Evolutionary conservation across 1,284 basidiomycete species (phyloP).

Genomic region (Tylopilus sp.): DNA sequence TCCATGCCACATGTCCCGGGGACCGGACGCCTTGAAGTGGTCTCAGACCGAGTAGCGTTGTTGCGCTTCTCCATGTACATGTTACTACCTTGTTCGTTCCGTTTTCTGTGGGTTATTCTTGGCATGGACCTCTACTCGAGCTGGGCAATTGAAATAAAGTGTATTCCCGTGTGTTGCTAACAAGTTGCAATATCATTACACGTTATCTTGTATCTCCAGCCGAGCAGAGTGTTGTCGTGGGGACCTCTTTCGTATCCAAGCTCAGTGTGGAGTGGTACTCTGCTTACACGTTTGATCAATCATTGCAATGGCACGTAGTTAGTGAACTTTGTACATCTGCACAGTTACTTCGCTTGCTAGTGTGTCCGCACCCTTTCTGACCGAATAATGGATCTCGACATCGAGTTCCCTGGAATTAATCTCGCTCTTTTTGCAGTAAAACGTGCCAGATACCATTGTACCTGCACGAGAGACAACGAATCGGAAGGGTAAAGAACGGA

Average conservation of each 20-base stretch:
- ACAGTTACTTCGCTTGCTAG: constrained; percentile 46
- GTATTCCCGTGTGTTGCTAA: constrained; percentile 13
- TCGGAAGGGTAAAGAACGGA: background rate
- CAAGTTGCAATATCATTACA: constrained; percentile 11
- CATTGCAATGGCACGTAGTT: background rate
- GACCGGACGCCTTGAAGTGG: constrained; percentile 8
- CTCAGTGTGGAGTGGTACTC: background rate
- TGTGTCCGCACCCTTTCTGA: constrained; percentile 38
- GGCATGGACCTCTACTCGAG: constrained; percentile 5
- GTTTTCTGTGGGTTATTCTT: background rate
- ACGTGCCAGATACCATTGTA: constrained; percentile 74
- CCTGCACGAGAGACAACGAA: constrained; percentile 40
- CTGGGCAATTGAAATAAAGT: constrained; percentile 4
- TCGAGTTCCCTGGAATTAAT: constrained; percentile 88
- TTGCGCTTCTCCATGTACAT: background rate
- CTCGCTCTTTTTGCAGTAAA: constrained; percentile 78
- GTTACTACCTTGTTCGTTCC: background rate
- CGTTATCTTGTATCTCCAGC: background rate
- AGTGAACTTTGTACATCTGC: constrained; percentile 79
- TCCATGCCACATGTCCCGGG: background rate
- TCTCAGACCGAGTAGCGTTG: background rate
- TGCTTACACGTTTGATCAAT: background rate
- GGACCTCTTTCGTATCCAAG: too few relatives aligned
- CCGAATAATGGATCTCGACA: constrained; percentile 85
- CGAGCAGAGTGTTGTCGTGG: too few relatives aligned